These are phyloP conservation scores for Ustilago esculenta DNA, from an alignment of 1,284 basidiomycete species.

Conservation along the genomic window DNA sequence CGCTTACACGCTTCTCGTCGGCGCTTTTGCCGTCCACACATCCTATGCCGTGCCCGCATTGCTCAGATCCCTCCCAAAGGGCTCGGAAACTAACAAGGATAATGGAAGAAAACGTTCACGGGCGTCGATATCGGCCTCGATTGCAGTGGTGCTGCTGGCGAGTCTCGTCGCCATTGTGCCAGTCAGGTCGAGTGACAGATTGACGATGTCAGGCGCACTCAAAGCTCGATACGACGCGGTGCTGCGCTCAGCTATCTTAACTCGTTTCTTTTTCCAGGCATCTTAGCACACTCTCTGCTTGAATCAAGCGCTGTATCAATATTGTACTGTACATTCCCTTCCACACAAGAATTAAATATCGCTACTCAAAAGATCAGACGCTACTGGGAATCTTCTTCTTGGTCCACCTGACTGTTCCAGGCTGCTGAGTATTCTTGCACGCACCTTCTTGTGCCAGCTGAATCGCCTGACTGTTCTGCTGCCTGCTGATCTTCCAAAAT, in stretches of 20 bases:
- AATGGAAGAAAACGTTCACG: conserved; percentile 1
- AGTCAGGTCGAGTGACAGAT: background rate
- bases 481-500: conserved; percentile 61
- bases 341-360: background rate
- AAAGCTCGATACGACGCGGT: conserved; percentile 38
- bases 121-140: background rate
- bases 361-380: background rate
- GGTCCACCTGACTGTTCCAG: conserved; percentile 59
- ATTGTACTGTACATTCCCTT: background rate
- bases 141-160: conserved; percentile 14
- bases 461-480: conserved; percentile 45
- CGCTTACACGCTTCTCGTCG: conserved; percentile 29
- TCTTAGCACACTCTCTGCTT: too few species aligned
- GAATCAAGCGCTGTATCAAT: background rate
- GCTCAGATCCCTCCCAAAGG: background rate
- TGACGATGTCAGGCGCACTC: conserved; percentile 25
- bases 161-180: conserved; percentile 29
- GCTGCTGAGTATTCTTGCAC: conserved; percentile 57
- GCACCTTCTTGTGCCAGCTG: conserved; percentile 58
- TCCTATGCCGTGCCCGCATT: conserved; percentile 15
- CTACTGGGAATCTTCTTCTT: conserved; percentile 37
- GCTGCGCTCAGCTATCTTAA: conserved; percentile 12
- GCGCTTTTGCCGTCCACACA: conserved; percentile 32
- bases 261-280: conserved; percentile 12
- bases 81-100: background rate